Conservation (phyloP, 1,139 yeast species). For the Protomyces arabidopsidicola region DNA sequence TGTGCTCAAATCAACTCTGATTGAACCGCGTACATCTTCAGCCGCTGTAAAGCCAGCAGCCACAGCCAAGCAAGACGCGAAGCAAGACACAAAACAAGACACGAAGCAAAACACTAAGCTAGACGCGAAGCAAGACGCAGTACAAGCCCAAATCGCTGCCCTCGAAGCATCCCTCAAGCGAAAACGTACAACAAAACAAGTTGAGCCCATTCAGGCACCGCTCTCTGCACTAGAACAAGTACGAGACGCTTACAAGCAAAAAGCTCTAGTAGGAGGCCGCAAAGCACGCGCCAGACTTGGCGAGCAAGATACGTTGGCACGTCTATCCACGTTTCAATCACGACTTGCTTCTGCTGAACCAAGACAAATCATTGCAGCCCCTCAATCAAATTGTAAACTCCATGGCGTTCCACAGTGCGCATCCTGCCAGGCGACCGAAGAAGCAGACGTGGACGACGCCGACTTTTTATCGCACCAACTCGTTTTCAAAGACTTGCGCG, state of each 20-base stretch:
- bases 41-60: background rate
- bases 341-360: conserved; percentile 33
- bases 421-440: conserved; percentile 36
- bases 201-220: conserved; percentile 1
- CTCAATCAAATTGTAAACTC: conserved; percentile 32
- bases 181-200: background rate
- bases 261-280: conserved; percentile 27
- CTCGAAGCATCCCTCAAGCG: conserved; percentile 18
- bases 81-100: background rate
- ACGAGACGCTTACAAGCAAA: conserved; percentile 30
- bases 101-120: background rate
- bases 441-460: conserved; percentile 30
- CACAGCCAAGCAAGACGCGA: background rate
- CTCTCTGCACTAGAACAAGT: conserved; percentile 32
- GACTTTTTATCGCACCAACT: conserved; percentile 31
- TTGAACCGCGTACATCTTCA: background rate
- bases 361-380: background rate
- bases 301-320: conserved; percentile 32
- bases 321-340: conserved; percentile 34
- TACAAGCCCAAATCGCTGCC: conserved; percentile 18
- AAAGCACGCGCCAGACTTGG: conserved; percentile 26
- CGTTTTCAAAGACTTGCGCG: conserved; percentile 30
- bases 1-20: background rate
- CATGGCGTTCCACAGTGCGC: conserved; percentile 34
- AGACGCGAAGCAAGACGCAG: background rate